A percentile compares a stretch with the other conserved stretches of the same genome.
Conservation (phyloP, 1,284 basidiomycete genomes). For the Marasmius sp. region DNA sequence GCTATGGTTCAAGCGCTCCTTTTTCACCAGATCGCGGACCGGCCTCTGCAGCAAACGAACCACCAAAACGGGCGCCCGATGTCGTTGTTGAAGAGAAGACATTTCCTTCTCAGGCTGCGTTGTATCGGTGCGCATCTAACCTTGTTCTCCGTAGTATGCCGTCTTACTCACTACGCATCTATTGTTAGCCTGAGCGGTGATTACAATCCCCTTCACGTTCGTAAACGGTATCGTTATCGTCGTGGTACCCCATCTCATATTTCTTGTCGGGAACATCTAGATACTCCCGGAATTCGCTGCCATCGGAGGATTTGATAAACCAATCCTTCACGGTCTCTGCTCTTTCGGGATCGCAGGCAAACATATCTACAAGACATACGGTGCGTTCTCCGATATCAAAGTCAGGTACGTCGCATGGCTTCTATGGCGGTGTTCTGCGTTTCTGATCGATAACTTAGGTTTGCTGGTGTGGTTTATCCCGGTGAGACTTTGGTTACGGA, state of each 20-base stretch:
- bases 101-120: slow-evolving; percentile 75
- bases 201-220: slow-evolving; percentile 87
- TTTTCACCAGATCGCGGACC: slow-evolving; percentile 77
- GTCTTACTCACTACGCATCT: slow-evolving; percentile 5
- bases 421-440: background rate
- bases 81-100: slow-evolving; percentile 89
- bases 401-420: slow-evolving; percentile 62
- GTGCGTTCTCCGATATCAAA: slow-evolving; percentile 92
- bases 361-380: slow-evolving; percentile 87
- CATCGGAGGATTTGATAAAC: slow-evolving; percentile 93
- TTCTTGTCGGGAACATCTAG: slow-evolving; percentile 36
- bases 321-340: slow-evolving; percentile 86
- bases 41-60: slow-evolving; percentile 82
- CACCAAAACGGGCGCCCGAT: slow-evolving; percentile 84
- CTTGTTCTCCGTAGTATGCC: background rate
- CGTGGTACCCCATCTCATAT: background rate
- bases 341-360: slow-evolving; percentile 95
- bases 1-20: background rate
- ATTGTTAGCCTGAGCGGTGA: slow-evolving; percentile 78
- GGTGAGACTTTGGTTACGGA: slow-evolving; percentile 93
- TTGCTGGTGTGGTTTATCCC: slow-evolving; percentile 90
- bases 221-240: slow-evolving; percentile 21
- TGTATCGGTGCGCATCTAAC: slow-evolving; percentile 70
- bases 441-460: slow-evolving; percentile 42
- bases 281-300: slow-evolving; percentile 93